Evolutionary conservation across 495 filamentous ascomycete genomes (phyloP), one percentile per base, ranked within the genome.

Genomic region (Penicillium angulare): DNA sequence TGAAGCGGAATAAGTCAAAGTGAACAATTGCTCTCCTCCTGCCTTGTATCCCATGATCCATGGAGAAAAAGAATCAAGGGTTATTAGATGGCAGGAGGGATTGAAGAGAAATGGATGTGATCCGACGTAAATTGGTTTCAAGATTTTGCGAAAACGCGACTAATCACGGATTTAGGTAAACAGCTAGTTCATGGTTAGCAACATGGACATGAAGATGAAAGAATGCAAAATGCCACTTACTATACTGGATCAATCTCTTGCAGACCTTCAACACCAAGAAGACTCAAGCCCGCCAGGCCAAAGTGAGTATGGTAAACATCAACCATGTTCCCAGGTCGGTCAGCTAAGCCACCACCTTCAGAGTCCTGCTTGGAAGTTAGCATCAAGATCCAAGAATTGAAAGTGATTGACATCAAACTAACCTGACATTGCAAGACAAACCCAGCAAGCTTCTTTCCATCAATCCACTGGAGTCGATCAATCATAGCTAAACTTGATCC

Each of bases 251-350:
- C 91, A 50, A 98, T 84, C 59, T 88, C 83, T 57, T 83, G 71
- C 21, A 97, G 66, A 0, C 86, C 91, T 8, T 86, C 81, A 61
- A 85, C 86, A 7, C 80, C 79, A 16, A 97, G 68, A 27, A 98
- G 75, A 62, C 91, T 95, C 56, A 98, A 64, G 5, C 95, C 93
- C 24, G 95, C 87, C 57, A 97, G 60, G 32, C 88, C 91, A 69
- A 98, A 98, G 32, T 80, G 56, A 0, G 93, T 98, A 65, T 98
- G 93, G 71, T 95, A 98, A 33, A 98, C 92, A 79, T 98, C 93
- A 32, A 96, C 92, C 85, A 92, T 88, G 63, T 97, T 81, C 16
- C 87, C 91, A 16, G 92, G 93, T 53, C 93, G 77, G 74, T 97
- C 93, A 7, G 91, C 85, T 56, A 98, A 78, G 12, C 93, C 93